Conservation (phyloP, 768 basidiomycete species). For the Lactarius indigo region DNA sequence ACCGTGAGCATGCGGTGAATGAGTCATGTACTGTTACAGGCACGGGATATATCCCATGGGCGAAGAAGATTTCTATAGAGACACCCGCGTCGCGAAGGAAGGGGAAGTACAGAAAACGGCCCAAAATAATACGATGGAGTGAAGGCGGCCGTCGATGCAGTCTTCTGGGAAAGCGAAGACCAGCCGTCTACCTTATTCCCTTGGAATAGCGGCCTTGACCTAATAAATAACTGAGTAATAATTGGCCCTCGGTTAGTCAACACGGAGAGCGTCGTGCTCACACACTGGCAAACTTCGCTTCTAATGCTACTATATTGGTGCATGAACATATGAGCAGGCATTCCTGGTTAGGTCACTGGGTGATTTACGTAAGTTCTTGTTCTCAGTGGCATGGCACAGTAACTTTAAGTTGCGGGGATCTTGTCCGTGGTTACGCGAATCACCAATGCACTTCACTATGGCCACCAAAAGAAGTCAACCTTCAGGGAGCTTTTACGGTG, state of each 20-base stretch:
- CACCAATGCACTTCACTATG: background rate
- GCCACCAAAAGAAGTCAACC: background rate
- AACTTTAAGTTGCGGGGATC: background rate
- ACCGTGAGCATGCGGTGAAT: background rate
- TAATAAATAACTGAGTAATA: background rate
- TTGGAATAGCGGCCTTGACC: background rate
- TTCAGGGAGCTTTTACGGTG: background rate
- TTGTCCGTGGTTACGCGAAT: background rate
- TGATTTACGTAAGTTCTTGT: background rate
- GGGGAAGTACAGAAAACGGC: background rate
- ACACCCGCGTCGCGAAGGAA: background rate
- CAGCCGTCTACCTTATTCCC: background rate
- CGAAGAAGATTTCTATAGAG: slow-evolving; percentile 26
- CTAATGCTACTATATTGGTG: background rate
- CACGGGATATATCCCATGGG: slow-evolving; percentile 35
- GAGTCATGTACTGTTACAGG: slow-evolving; percentile 33
- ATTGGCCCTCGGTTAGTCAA: background rate
- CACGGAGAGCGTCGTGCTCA: background rate
- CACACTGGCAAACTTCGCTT: background rate
- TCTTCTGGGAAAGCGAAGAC: background rate
- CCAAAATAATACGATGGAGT: too few relatives aligned
- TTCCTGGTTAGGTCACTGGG: background rate
- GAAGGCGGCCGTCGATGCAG: background rate
- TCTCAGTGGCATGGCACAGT: background rate
- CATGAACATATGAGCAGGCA: background rate